A percentile compares a stretch with the other conserved stretches of the same genome.
Evolutionary conservation across 2,329 filamentous ascomycete genomes (phyloP).

Genomic region (Salinomyces thailandicus): DNA sequence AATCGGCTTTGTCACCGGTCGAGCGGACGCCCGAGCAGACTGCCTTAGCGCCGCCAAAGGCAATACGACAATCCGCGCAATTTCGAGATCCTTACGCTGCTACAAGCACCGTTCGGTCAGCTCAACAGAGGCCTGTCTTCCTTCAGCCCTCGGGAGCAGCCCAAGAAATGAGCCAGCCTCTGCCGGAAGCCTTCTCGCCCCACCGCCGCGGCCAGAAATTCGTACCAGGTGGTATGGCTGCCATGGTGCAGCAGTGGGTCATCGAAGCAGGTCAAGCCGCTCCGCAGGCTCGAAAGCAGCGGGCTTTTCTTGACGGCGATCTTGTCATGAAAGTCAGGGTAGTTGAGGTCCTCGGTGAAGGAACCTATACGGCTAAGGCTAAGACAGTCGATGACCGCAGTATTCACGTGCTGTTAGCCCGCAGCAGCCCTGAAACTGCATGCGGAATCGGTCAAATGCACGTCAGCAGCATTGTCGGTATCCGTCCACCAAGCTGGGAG

Average conservation of each 20-base stretch:
- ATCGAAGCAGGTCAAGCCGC: conserved; percentile 31
- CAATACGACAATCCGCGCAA: conserved; percentile 4
- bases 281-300: conserved; percentile 14
- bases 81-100: neutral
- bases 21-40: too few species aligned
- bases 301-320: conserved; percentile 15
- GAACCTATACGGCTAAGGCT: conserved; percentile 12
- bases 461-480: conserved; percentile 24
- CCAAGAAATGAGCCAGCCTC: conserved; percentile 25
- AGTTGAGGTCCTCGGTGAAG: conserved; percentile 9
- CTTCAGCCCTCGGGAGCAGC: conserved; percentile 26
- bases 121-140: conserved; percentile 27
- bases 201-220: conserved; percentile 41
- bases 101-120: neutral
- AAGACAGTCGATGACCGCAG: conserved; percentile 6
- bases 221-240: conserved; percentile 39
- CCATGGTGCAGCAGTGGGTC: conserved; percentile 41
- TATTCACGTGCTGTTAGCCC: conserved; percentile 14
- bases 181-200: conserved; percentile 46
- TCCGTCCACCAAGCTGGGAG: conserved; percentile 34
- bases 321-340: conserved; percentile 16
- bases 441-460: conserved; percentile 18
- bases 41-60: neutral
- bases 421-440: conserved; percentile 7
- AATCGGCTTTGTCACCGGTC: too few species aligned